phyloP scores from a whole-genome alignment of 305 asterid genomes.

The Fraxinus dipetala region DNA sequence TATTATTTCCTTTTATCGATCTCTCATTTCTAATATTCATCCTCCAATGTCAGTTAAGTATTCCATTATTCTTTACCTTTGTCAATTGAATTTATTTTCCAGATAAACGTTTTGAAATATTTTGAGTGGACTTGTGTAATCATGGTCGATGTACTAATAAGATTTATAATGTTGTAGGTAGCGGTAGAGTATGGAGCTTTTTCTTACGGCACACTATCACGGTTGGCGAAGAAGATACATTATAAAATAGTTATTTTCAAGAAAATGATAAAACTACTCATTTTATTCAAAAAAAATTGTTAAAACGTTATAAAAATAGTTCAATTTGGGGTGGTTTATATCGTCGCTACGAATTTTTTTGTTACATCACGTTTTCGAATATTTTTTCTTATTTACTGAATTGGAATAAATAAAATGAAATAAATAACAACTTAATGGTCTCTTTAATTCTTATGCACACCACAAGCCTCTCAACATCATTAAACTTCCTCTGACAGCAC shows the following conservation, averaged over 20 bases:
- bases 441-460: no score
- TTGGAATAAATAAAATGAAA: no score
- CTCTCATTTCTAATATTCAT: neutral
- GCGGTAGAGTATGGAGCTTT: neutral
- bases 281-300: no score
- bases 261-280: no score
- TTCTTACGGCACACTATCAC: neutral
- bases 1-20: neutral
- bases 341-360: neutral
- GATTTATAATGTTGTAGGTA: neutral
- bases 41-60: neutral
- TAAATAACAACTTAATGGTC: no score
- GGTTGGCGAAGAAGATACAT: neutral
- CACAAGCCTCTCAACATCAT: no score
- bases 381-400: no score
- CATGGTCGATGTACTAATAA: neutral
- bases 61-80: neutral
- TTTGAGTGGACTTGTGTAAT: neutral
- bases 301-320: neutral
- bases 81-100: neutral
- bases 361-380: neutral
- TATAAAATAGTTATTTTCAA: no score
- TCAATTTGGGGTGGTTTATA: neutral
- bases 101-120: neutral
- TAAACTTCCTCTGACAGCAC: no score